Percentiles rank a stretch among this genome's conserved stretches.
Evolutionary conservation across 2,329 filamentous ascomycete species (phyloP).

Genomic region (Kalmusia sp.): DNA sequence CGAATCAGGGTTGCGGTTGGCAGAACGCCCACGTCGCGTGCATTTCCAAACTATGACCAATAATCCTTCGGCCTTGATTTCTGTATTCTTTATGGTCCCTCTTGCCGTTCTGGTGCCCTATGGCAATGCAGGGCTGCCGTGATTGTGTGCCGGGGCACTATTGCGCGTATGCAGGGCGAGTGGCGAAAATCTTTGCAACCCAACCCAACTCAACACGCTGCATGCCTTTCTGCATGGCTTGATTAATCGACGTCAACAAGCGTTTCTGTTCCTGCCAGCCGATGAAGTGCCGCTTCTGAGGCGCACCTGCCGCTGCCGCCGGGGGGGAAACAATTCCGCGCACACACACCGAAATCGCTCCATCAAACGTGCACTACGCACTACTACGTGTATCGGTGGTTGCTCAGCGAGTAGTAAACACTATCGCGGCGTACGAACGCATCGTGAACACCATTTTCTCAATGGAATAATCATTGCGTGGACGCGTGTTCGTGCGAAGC

Average conservation of each 20-base stretch:
- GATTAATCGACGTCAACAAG: conserved; percentile 3
- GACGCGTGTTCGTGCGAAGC: background rate
- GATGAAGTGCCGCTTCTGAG: background rate
- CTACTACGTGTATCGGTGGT: too few relatives aligned
- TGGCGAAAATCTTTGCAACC: conserved; percentile 6
- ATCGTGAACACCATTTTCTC: too few relatives aligned
- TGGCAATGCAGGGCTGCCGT: conserved; percentile 7
- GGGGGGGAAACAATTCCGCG: background rate
- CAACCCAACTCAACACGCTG: conserved; percentile 7
- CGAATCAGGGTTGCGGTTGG: background rate
- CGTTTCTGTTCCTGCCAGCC: background rate
- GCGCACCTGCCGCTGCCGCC: background rate
- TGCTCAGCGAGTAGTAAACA: background rate
- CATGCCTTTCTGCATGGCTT: conserved; percentile 7
- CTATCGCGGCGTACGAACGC: too few relatives aligned
- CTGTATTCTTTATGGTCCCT: background rate
- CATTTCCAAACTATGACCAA: conserved; percentile 5
- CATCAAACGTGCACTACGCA: too few relatives aligned
- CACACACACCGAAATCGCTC: too few relatives aligned
- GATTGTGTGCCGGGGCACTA: background rate
- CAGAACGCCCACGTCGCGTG: background rate
- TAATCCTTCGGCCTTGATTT: background rate
- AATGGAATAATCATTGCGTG: too few relatives aligned
- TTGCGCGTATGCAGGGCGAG: conserved; percentile 10
- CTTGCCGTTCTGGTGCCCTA: background rate